Base-by-base conservation (phyloP, 768 basidiomycete genomes). In the Rhizopogon roseolus region DNA sequence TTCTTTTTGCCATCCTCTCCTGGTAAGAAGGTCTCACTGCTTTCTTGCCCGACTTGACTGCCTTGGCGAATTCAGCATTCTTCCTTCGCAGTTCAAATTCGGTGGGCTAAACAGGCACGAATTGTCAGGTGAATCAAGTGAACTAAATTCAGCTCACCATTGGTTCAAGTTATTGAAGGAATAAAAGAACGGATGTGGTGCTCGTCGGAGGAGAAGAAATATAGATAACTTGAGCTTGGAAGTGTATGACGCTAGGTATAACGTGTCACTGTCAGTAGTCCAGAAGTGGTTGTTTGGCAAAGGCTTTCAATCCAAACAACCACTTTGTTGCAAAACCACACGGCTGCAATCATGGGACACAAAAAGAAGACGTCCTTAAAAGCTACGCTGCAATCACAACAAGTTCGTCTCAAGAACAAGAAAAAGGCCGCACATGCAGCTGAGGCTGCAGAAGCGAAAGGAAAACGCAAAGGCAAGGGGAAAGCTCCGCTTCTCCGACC, bases 71-170 rank as follows among this genome's bases (percentile, higher is more conserved):
- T 71, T 90, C 86, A 54, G 78, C 79, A 69, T 92, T 93, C 69
- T 82, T 81, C 64, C 84, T 81, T 61, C 88, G 85, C 71, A 91
- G 78, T 63, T 92, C 90, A 66, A 88, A 90, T 75, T 88, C 81
- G 52, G 86, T 89, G 50, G 89, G 88, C 88, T 90, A 62, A 44
- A 39, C 3, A 22, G 32, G 0, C 17, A 50, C 13, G 9, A 36
- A 16, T 22, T 0, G 46, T 34, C 14, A 48, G 34, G 6, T 39
- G 64, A 54, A 32, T 42, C 27, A 50, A 10, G 10, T 4, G 19
- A 36, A 0, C 10, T n/a, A 22, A 40, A 40, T 13, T 17, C 6
- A 41, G 59, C 66, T n/a, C 41, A 72, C 73, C 74, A 76, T 76
- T 54, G 38, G 52, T 42, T 42, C 6, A 6, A 32, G 39, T 32